A percentile compares a stretch with the other conserved stretches of the same genome.
These are phyloP conservation scores for Leishmania amazonensis DNA, from an alignment of 208 protist species.

Conservation along the genomic window DNA sequence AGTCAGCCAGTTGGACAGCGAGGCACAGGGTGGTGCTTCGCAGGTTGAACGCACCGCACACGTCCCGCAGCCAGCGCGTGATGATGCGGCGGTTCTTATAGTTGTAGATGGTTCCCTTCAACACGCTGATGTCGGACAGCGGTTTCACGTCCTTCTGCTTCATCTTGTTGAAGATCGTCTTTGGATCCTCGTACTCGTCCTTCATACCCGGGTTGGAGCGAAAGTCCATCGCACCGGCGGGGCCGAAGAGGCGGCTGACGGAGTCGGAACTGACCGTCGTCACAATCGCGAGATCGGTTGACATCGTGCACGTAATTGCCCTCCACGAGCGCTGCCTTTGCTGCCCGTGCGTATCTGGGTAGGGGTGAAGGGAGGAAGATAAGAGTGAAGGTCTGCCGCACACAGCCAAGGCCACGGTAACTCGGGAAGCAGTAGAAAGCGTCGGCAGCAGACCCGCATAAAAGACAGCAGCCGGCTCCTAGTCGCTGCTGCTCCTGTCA, in stretches of 20 bases:
- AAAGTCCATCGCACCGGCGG: constrained; percentile 72
- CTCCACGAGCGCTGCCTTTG: neutral
- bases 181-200: constrained; percentile 52
- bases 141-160: constrained; percentile 65
- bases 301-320: constrained; percentile 8
- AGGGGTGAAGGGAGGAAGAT: neutral
- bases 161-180: constrained; percentile 77
- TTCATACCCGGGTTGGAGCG: constrained; percentile 63
- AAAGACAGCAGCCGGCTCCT: neutral
- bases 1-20: constrained; percentile 81
- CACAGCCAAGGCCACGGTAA: neutral
- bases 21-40: constrained; percentile 84
- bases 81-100: constrained; percentile 87
- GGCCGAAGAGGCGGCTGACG: constrained; percentile 63
- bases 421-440: neutral
- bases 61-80: constrained; percentile 81
- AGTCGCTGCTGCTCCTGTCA: neutral
- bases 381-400: neutral
- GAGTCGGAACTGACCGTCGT: constrained; percentile 80
- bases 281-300: constrained; percentile 34
- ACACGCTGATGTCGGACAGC: constrained; percentile 62
- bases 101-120: constrained; percentile 82
- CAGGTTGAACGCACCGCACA: constrained; percentile 74
- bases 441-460: neutral
- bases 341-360: neutral